phyloP scores from a whole-genome alignment of 176 grass and related monocot species.

The Tillandsia leiboldiana region DNA sequence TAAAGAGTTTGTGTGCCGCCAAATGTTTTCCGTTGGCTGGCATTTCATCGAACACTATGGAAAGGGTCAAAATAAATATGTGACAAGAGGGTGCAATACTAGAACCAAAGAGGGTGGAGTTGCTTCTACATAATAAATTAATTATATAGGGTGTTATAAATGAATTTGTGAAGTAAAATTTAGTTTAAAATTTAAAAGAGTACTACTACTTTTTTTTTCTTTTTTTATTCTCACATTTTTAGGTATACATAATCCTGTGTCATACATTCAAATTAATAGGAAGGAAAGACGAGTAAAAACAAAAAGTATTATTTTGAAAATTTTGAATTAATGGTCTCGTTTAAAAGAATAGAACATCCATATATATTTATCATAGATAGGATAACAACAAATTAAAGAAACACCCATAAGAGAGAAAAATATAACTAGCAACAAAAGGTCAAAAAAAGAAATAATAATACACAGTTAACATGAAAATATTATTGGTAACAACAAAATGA shows the following conservation, averaged over 20 bases:
- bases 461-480: constrained; percentile 29
- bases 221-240: too few relatives aligned
- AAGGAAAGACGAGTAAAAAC: too few relatives aligned
- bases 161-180: too few relatives aligned
- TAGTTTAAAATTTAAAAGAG: too few relatives aligned
- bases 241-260: too few relatives aligned
- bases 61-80: background rate
- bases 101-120: too few relatives aligned
- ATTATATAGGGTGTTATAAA: too few relatives aligned
- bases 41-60: background rate
- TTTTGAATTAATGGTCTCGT: background rate
- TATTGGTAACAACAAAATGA: constrained; percentile 32
- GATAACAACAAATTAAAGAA: constrained; percentile 18
- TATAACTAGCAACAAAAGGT: constrained; percentile 21
- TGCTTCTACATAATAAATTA: too few relatives aligned
- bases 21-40: background rate
- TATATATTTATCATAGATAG: background rate
- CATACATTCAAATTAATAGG: too few relatives aligned
- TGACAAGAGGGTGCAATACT: background rate
- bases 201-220: too few relatives aligned
- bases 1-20: constrained; percentile 19
- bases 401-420: constrained; percentile 17
- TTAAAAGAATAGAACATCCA: background rate
- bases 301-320: background rate
- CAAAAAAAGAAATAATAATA: constrained; percentile 3